A percentile compares a stretch with the other conserved stretches of the same genome.
phyloP scores from a whole-genome alignment of 169 alveolate species.

The Blepharisma undulans region DNA sequence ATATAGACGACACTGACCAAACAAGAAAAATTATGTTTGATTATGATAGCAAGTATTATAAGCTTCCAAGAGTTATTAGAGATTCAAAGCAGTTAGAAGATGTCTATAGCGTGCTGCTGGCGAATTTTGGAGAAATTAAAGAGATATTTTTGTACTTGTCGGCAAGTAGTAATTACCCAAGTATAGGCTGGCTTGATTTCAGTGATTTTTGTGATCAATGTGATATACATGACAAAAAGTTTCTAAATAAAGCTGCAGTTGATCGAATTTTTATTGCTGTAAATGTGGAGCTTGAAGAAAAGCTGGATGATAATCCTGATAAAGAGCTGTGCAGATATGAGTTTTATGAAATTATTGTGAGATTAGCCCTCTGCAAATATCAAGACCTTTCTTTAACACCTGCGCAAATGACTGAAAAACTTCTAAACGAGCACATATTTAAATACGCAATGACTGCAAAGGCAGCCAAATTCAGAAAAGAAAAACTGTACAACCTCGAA shows the following conservation, averaged over 20 bases:
- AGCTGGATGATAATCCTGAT: constrained; percentile 56
- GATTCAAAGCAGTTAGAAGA: constrained; percentile 36
- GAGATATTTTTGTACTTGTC: constrained; percentile 37
- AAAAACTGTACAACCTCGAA: constrained; percentile 44
- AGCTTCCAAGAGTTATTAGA: constrained; percentile 60
- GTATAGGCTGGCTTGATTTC: constrained; percentile 48
- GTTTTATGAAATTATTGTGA: constrained; percentile 62
- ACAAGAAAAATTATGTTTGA: constrained; percentile 44
- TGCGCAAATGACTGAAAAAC: constrained; percentile 13
- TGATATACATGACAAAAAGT: constrained; percentile 38
- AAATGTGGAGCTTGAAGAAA: constrained; percentile 35
- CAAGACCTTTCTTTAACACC: constrained; percentile 49
- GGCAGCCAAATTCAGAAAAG: constrained; percentile 46
- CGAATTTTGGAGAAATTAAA: constrained; percentile 39
- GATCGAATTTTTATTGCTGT: constrained; percentile 64
- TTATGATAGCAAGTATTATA: constrained; percentile 51
- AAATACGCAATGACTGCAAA: background rate
- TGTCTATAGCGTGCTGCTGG: background rate
- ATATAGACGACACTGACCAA: constrained; percentile 45
- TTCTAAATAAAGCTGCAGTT: constrained; percentile 37
- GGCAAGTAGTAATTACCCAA: constrained; percentile 40
- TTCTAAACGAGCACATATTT: constrained; percentile 44
- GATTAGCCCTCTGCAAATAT: constrained; percentile 63
- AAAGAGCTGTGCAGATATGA: constrained; percentile 60
- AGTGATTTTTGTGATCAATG: constrained; percentile 24